These are phyloP conservation scores for Phalaenopsis hybrid DNA, from an alignment of 116 monocot species.

Conservation along the genomic window DNA sequence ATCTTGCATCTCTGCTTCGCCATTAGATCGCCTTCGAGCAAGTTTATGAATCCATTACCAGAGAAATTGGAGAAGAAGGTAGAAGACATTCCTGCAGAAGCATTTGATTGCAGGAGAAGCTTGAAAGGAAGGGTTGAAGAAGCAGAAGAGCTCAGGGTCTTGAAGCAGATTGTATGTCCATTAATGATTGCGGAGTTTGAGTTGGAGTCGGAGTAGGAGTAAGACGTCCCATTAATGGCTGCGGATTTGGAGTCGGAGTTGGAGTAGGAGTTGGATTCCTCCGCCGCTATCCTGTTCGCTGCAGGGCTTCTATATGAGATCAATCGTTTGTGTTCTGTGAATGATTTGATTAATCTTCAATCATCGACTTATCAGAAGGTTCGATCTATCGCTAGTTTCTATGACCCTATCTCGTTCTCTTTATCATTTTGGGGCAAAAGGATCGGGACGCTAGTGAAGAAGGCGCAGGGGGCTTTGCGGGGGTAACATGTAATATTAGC, in stretches of 20 bases:
- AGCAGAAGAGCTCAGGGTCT: not conserved
- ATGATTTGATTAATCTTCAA: not conserved
- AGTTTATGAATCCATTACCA: not conserved
- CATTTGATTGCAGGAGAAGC: too few species aligned
- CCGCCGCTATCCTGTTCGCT: not conserved
- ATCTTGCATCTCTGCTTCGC: slow-evolving; percentile 10
- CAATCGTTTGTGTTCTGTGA: not conserved
- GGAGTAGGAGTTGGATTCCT: not conserved
- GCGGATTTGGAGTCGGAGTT: too few species aligned
- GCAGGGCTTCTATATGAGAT: not conserved
- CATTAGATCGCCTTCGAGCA: slow-evolving; percentile 12
- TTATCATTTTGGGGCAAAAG: too few species aligned
- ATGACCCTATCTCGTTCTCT: not conserved
- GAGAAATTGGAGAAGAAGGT: not conserved
- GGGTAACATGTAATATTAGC: too few species aligned
- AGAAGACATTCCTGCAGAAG: not conserved
- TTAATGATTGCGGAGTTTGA: slow-evolving; percentile 7
- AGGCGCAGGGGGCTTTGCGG: too few species aligned
- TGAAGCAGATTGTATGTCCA: slow-evolving; percentile 26
- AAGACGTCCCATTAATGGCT: not conserved
- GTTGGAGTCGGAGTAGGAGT: not conserved
- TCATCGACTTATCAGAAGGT: not conserved
- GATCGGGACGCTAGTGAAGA: too few species aligned
- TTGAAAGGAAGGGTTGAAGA: not conserved
- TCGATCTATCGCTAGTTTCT: not conserved